Conservation (phyloP, 805 yeast species). For the Kregervanrija fluxuum region DNA sequence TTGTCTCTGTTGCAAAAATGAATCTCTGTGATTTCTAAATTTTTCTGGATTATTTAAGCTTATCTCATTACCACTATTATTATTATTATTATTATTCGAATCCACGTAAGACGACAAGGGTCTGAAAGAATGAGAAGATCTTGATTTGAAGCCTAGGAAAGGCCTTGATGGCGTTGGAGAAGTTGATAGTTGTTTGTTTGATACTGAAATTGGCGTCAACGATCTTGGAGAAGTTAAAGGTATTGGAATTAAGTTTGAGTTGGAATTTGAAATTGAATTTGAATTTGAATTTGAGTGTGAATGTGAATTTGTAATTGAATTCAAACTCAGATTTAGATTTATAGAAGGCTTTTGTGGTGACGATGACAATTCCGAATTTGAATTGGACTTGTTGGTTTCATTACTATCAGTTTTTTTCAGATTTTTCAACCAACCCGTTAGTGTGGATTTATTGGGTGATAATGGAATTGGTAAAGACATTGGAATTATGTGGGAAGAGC, state of each 20-base stretch:
- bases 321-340: background rate
- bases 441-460: constrained; percentile 8
- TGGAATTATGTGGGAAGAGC: background rate
- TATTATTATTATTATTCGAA: constrained; percentile 14
- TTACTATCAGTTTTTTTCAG: constrained; percentile 6
- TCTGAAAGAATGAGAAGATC: constrained; percentile 39
- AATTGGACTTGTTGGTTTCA: background rate
- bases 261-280: background rate
- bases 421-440: constrained; percentile 8
- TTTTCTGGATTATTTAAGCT: constrained; percentile 12
- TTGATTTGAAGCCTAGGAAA: constrained; percentile 40
- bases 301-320: background rate
- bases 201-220: too few species aligned
- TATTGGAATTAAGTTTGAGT: too few species aligned
- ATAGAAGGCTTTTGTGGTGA: background rate
- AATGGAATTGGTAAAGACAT: constrained; percentile 1
- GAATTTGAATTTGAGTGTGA: background rate
- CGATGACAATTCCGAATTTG: background rate
- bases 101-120: constrained; percentile 27
- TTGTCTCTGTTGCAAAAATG: constrained; percentile 37
- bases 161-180: constrained; percentile 34
- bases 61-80: constrained; percentile 11
- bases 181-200: constrained; percentile 10
- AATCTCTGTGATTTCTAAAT: constrained; percentile 41
- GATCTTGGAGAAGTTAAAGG: too few species aligned